phyloP scores from a whole-genome alignment of 2,329 filamentous ascomycete genomes.

The Colletotrichum magnum region DNA sequence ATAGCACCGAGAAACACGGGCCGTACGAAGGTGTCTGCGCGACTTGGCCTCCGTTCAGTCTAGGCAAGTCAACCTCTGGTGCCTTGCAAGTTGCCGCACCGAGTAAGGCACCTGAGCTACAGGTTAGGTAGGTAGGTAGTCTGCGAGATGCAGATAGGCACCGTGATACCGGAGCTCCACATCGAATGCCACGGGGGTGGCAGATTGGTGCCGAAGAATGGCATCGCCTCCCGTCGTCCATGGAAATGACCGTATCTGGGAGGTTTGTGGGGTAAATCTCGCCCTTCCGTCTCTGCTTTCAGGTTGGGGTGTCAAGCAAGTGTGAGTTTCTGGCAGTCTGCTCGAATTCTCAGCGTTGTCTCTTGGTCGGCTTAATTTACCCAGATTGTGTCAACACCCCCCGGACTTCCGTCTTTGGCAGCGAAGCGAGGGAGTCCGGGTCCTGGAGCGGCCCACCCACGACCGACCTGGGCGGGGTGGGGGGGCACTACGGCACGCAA shows the following conservation, averaged over 20 bases:
- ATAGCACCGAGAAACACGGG: constrained; percentile 31
- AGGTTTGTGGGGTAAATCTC: constrained; percentile 30
- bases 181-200: constrained; percentile 26
- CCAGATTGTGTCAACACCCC: constrained; percentile 41
- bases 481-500: no score
- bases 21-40: constrained; percentile 32
- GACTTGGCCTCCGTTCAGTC: constrained; percentile 35
- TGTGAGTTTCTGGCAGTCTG: background rate
- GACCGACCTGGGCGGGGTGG: no score
- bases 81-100: no score
- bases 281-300: background rate
- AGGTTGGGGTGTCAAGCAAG: no score
- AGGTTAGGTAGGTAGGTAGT: background rate
- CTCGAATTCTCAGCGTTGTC: constrained; percentile 23
- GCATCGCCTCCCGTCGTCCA: constrained; percentile 5
- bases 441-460: constrained; percentile 9
- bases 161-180: constrained; percentile 37
- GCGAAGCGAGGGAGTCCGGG: constrained; percentile 31
- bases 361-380: constrained; percentile 36
- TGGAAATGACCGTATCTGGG: constrained; percentile 1
- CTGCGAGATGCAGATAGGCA: constrained; percentile 38
- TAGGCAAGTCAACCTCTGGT: constrained; percentile 27
- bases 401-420: constrained; percentile 32
- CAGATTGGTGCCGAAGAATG: constrained; percentile 24
- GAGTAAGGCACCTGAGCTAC: no score